These are phyloP conservation scores for Alternaria burnsii DNA, from an alignment of 2,329 filamentous ascomycete species.

Conservation along the genomic window DNA sequence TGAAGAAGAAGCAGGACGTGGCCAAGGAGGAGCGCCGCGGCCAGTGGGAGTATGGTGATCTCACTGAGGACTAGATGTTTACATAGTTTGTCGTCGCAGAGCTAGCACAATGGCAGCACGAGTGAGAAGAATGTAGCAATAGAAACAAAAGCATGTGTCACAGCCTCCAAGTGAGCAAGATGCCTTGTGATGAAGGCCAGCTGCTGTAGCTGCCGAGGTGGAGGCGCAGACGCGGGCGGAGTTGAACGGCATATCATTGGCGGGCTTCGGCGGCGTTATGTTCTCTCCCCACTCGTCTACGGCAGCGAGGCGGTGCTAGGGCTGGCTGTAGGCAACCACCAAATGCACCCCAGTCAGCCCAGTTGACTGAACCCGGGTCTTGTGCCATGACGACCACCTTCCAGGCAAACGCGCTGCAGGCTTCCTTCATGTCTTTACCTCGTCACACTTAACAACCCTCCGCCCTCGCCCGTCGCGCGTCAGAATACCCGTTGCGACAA, in stretches of 20 bases:
- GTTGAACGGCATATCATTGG: constrained; percentile 16
- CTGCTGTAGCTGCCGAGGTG: neutral
- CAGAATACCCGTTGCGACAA: constrained; percentile 12
- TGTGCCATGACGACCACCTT: constrained; percentile 38
- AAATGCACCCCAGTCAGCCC: constrained; percentile 35
- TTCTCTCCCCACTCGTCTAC: constrained; percentile 8
- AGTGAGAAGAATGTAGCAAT: neutral
- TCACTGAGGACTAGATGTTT: constrained; percentile 70
- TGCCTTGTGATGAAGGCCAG: neutral
- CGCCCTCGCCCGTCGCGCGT: constrained; percentile 13
- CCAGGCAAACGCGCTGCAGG: constrained; percentile 39
- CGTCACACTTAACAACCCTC: constrained; percentile 15
- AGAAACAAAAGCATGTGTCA: neutral
- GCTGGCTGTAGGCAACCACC: constrained; percentile 37
- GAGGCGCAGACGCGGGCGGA: constrained; percentile 18
- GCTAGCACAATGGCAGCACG: neutral
- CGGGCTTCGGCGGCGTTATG: neutral
- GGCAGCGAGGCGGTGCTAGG: constrained; percentile 20
- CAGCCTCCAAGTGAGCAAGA: neutral
- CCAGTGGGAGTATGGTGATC: constrained; percentile 98
- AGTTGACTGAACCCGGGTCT: constrained; percentile 25
- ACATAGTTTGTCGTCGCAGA: neutral
- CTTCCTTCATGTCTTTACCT: constrained; percentile 29
- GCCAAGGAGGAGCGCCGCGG: constrained; percentile 83
- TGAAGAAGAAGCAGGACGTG: constrained; percentile 76